Base-by-base conservation (phyloP, 164 flowering plant species). In the Umbilicus rupestris region DNA sequence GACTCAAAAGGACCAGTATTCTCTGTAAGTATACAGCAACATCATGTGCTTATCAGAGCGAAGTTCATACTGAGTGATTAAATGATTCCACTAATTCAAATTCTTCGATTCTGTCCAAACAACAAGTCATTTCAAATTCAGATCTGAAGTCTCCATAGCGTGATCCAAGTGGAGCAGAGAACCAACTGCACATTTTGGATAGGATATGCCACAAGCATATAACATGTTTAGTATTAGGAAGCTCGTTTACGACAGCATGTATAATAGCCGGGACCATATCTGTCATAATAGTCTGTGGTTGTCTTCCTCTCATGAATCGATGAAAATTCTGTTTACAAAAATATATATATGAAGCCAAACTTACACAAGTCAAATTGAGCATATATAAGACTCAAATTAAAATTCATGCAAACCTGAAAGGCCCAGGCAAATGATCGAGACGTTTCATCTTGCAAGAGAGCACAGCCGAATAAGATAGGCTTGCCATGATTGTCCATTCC, bases 401-500 rank as follows among this genome's bases (percentile, higher is more conserved):
- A 9, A 30, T 63, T 35, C 24, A 37, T 20, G 17, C 58, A 57
- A 71, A 87, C 89, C 89, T 83, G 85, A 57, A 82, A 72, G 64
- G 92, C 89, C 88, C 89, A 87, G 5, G 82, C 71, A 73, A 82
- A 85, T 3, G 88, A 78, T 22, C 68, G 75, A 12, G 74, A 31
- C 24, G 82, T 75, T 72, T 85, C 89, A 72, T 85, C 89, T 70
- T 82, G 84, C 73, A 87, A 67, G 20, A 87, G 68, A 71, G 71
- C 86, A 69, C 84, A 82, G 3, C 87, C 88, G 70, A 85, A 79
- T 59, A 83, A 74, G 60, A 83, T 66, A 20, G 77, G 71, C 64
- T 73, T 78, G 5, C 89, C 92, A 72, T 82, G 68, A 75, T 78
- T 83, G 72, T 85, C 85, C 49, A 83, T 83, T 29, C 92, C 92